Conservation (phyloP, 2,329 filamentous ascomycete genomes). For the Aspergillus brunneoviolaceus region DNA sequence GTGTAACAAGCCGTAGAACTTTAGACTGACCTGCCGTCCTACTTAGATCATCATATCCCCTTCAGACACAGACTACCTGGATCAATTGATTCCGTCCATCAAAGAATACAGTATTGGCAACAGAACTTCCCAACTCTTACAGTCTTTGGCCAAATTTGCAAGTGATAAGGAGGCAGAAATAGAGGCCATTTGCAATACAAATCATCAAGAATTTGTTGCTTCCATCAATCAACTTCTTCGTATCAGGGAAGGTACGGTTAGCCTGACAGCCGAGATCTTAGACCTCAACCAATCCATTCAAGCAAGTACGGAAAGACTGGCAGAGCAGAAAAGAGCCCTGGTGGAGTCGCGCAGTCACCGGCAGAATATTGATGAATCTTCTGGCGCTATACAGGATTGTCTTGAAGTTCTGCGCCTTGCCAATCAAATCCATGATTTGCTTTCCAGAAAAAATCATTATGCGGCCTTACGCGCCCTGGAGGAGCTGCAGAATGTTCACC, state of each 20-base stretch:
- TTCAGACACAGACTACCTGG: slow-evolving; percentile 89
- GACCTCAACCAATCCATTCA: slow-evolving; percentile 93
- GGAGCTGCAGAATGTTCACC: slow-evolving; percentile 92
- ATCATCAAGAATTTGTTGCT: slow-evolving; percentile 92
- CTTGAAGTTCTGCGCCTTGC: slow-evolving; percentile 88
- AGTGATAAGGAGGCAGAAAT: slow-evolving; percentile 87
- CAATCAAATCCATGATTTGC: slow-evolving; percentile 89
- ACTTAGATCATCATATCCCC: slow-evolving; percentile 84
- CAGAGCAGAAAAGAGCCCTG: slow-evolving; percentile 88
- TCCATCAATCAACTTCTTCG: slow-evolving; percentile 93
- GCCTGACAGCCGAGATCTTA: slow-evolving; percentile 85
- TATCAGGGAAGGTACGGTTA: slow-evolving; percentile 86
- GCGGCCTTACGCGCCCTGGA: slow-evolving; percentile 89
- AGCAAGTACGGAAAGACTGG: slow-evolving; percentile 87
- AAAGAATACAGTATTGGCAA: slow-evolving; percentile 82
- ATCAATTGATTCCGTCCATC: slow-evolving; percentile 90
- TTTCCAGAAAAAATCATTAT: slow-evolving; percentile 93
- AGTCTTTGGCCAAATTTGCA: slow-evolving; percentile 77
- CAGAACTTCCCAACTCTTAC: slow-evolving; percentile 69
- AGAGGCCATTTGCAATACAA: slow-evolving; percentile 88
- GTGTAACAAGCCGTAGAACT: background rate
- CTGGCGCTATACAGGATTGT: slow-evolving; percentile 83
- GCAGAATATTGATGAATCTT: slow-evolving; percentile 93
- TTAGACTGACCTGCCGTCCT: slow-evolving; percentile 16
- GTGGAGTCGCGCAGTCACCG: slow-evolving; percentile 90